Evolutionary conservation across 768 basidiomycete species (phyloP).

Genomic region (Boletus rubroflammeus): DNA sequence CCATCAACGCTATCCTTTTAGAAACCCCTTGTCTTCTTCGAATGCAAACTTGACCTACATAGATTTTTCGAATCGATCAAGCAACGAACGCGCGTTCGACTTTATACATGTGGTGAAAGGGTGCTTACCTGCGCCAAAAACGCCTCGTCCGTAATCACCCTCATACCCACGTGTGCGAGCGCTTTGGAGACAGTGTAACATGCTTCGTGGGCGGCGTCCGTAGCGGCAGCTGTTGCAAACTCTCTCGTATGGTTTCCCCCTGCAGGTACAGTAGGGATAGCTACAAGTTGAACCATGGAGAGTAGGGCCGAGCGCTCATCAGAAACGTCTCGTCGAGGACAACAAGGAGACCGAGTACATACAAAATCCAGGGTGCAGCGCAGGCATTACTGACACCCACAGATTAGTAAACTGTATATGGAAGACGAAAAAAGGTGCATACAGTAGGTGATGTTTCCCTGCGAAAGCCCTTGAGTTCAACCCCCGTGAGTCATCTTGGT

Average conservation of each 20-base stretch:
- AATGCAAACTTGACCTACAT: constrained; percentile 47
- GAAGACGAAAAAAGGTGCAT: background rate
- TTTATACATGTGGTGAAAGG: background rate
- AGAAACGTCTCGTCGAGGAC: background rate
- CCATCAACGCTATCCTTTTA: background rate
- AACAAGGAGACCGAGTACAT: constrained; percentile 3
- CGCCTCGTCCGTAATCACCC: constrained; percentile 62
- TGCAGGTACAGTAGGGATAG: constrained; percentile 66
- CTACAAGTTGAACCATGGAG: constrained; percentile 33
- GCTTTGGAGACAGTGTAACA: constrained; percentile 67
- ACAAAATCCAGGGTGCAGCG: constrained; percentile 69
- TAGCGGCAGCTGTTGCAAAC: constrained; percentile 64
- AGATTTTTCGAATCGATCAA: too few species aligned
- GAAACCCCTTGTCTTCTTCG: constrained; percentile 38
- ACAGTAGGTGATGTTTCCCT: constrained; percentile 70
- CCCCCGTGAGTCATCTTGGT: background rate
- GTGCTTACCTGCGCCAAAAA: constrained; percentile 55
- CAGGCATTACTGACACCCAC: constrained; percentile 48
- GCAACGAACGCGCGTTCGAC: background rate
- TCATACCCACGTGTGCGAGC: constrained; percentile 65
- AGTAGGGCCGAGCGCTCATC: background rate
- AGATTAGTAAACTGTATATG: background rate
- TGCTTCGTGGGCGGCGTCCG: constrained; percentile 58
- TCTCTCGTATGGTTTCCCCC: constrained; percentile 78
- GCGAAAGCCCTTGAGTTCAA: background rate